Percentiles rank a stretch among this genome's conserved stretches.
These are phyloP conservation scores for Moricandia moricandioides DNA, from an alignment of 345 rosid species.

Conservation along the genomic window DNA sequence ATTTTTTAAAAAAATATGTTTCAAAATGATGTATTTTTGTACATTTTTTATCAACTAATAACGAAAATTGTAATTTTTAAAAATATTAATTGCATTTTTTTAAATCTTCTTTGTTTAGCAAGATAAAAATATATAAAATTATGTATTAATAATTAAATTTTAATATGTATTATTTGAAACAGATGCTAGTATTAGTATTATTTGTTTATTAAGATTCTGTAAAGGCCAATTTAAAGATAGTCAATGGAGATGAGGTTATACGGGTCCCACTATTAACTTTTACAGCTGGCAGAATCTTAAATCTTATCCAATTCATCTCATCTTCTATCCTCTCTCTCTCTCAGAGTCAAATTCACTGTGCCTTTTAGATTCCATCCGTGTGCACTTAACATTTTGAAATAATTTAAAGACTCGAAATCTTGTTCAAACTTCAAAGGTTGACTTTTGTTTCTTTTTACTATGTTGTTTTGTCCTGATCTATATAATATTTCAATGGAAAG, in stretches of 20 bases:
- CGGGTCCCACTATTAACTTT: constrained; percentile 1
- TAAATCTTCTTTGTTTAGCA: too few relatives aligned
- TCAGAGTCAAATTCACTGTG: not conserved
- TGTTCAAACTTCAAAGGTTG: not conserved
- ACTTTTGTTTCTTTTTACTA: not conserved
- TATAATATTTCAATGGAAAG: not conserved
- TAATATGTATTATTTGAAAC: too few relatives aligned
- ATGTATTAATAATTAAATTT: too few relatives aligned
- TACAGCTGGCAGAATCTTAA: constrained; percentile 12
- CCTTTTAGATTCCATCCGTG: not conserved
- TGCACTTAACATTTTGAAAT: not conserved
- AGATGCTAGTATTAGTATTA: too few relatives aligned
- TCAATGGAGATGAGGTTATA: constrained; percentile 11
- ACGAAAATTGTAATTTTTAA: too few relatives aligned
- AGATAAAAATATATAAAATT: too few relatives aligned
- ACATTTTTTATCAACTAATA: too few relatives aligned
- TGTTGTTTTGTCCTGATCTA: not conserved
- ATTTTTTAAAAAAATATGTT: too few relatives aligned
- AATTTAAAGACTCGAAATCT: not conserved
- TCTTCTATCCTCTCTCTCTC: not conserved
- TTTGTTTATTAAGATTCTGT: too few relatives aligned
- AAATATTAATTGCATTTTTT: too few relatives aligned
- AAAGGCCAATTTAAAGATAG: not conserved
- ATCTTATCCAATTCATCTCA: constrained; percentile 23
- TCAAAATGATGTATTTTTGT: too few relatives aligned